Conservation (phyloP, 2,329 filamentous ascomycete species). For the Xylariaceae sp. region DNA sequence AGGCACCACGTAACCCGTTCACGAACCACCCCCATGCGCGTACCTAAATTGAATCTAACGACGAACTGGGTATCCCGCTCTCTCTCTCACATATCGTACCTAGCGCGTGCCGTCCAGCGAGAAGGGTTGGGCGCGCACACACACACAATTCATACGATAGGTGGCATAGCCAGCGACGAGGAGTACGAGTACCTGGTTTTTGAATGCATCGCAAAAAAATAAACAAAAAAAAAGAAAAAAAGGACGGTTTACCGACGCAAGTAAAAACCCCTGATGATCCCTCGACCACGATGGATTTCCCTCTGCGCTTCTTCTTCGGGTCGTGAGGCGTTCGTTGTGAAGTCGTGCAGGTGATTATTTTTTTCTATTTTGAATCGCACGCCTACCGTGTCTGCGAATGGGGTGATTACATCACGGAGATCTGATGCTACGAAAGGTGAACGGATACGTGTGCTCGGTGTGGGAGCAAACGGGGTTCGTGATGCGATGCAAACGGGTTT, state of each 20-base stretch:
- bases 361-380: too few relatives aligned
- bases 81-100: too few relatives aligned
- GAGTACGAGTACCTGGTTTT: background rate
- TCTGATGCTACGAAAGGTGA: background rate
- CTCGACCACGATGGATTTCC: background rate
- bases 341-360: too few relatives aligned
- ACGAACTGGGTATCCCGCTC: background rate
- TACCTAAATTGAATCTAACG: too few relatives aligned
- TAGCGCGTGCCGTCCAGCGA: too few relatives aligned
- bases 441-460: background rate
- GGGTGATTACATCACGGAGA: too few relatives aligned
- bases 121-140: too few relatives aligned
- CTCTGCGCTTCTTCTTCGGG: too few relatives aligned
- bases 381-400: too few relatives aligned
- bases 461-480: background rate
- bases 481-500: background rate
- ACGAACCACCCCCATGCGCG: background rate
- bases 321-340: too few relatives aligned
- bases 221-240: background rate
- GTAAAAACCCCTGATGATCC: slow-evolving; percentile 14
- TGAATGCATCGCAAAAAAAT: background rate
- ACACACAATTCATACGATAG: background rate
- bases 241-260: background rate
- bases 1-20: background rate
- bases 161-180: background rate